Percentiles rank a stretch among this genome's conserved stretches.
phyloP scores from a whole-genome alignment of 306 rosid genomes.

The Cajanus cajan region DNA sequence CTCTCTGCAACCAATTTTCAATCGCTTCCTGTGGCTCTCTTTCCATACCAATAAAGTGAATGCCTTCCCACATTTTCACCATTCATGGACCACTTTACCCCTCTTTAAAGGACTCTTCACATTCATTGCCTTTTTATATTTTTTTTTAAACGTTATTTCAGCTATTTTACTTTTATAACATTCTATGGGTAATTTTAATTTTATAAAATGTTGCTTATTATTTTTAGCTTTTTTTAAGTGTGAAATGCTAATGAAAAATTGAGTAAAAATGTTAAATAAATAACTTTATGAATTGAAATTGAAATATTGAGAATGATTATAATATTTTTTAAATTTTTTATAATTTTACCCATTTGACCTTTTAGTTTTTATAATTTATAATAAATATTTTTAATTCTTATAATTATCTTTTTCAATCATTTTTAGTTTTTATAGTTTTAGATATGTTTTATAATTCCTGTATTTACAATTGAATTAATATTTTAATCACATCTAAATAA shows the following conservation, averaged over 20 bases:
- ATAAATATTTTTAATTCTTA: too few species aligned
- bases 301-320: neutral
- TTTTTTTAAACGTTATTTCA: too few species aligned
- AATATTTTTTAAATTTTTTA: too few species aligned
- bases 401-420: too few species aligned
- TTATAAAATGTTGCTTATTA: neutral
- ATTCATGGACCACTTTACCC: neutral
- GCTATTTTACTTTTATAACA: neutral
- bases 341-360: too few species aligned
- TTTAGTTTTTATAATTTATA: too few species aligned
- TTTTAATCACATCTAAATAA: too few species aligned
- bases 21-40: neutral
- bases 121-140: neutral
- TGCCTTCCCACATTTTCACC: neutral
- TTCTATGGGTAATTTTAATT: neutral
- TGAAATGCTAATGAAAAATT: neutral
- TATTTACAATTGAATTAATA: too few species aligned
- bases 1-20: conserved; percentile 10
- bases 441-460: too few species aligned
- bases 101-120: neutral
- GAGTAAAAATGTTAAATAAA: neutral
- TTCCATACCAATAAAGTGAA: neutral
- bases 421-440: too few species aligned
- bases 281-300: neutral
- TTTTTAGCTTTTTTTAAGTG: neutral